Conservation (phyloP, 148 eudicot species). For the Amaranthus hypochondriacus region DNA sequence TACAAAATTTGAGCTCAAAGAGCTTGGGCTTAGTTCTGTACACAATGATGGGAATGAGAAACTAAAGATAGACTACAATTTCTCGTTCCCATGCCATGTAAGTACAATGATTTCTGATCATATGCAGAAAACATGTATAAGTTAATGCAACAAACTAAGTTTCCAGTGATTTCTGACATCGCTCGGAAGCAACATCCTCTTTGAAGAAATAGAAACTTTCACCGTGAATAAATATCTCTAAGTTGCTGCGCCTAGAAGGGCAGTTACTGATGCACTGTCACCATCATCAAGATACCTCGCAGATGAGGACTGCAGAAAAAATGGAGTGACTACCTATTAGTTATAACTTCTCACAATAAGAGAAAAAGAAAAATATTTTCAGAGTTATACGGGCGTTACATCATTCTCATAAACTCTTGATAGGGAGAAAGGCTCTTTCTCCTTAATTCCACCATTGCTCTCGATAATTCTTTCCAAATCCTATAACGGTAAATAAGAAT, state of each 20-base stretch:
- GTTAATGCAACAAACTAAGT: background rate
- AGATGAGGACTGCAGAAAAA: conserved; percentile 50
- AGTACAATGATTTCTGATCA: conserved; percentile 7
- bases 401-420: conserved; percentile 48
- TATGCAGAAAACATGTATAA: background rate
- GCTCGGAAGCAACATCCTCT: background rate
- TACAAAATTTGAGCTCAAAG: conserved; percentile 6
- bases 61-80: background rate
- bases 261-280: conserved; percentile 41
- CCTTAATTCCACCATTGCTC: conserved; percentile 54
- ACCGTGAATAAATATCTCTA: conserved; percentile 2
- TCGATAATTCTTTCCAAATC: conserved; percentile 68
- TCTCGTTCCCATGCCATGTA: conserved; percentile 16
- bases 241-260: conserved; percentile 33
- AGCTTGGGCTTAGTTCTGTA: conserved; percentile 7
- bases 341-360: background rate
- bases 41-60: background rate
- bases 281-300: conserved; percentile 42
- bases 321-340: conserved; percentile 3
- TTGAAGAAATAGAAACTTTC: background rate
- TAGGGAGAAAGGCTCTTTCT: conserved; percentile 75
- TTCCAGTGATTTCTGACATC: background rate
- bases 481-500: conserved; percentile 34
- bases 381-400: conserved; percentile 31
- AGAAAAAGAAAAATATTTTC: background rate